These are phyloP conservation scores for Aspergillus indologenus DNA, from an alignment of 495 filamentous ascomycete genomes.

Conservation along the genomic window DNA sequence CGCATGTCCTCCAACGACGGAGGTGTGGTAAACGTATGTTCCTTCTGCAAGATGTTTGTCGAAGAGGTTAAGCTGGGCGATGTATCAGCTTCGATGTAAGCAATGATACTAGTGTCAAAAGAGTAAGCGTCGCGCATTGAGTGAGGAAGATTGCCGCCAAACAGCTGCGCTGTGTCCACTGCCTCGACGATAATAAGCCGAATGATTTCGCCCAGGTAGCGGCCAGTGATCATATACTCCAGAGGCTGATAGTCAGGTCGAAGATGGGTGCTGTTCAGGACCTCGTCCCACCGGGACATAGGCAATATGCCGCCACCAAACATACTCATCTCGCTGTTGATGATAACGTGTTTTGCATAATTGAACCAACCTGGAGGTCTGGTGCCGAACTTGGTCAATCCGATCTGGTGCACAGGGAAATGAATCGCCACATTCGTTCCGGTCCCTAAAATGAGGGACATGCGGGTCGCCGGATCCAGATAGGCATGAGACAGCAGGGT, in stretches of 20 bases:
- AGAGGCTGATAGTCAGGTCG: slow-evolving; percentile 83
- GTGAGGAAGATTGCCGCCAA: slow-evolving; percentile 55
- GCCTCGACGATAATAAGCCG: slow-evolving; percentile 73
- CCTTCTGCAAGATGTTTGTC: slow-evolving; percentile 46
- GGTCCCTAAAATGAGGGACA: slow-evolving; percentile 82
- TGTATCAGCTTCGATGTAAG: slow-evolving; percentile 48
- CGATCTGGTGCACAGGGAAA: slow-evolving; percentile 62
- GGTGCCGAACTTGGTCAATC: slow-evolving; percentile 56
- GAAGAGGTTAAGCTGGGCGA: slow-evolving; percentile 45
- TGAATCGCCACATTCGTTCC: slow-evolving; percentile 81
- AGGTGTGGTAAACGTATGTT: slow-evolving; percentile 44
- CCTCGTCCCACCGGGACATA: slow-evolving; percentile 71
- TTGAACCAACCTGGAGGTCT: slow-evolving; percentile 44
- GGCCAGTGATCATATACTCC: slow-evolving; percentile 85
- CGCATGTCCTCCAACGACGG: slow-evolving; percentile 51
- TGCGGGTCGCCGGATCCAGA: slow-evolving; percentile 55
- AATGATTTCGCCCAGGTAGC: slow-evolving; percentile 82
- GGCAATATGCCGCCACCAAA: slow-evolving; percentile 66
- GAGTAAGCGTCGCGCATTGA: slow-evolving; percentile 62
- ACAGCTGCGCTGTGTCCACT: slow-evolving; percentile 43
- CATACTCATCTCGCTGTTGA: slow-evolving; percentile 91
- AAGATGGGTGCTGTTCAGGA: slow-evolving; percentile 65
- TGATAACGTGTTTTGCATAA: slow-evolving; percentile 60
- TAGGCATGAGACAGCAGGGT: slow-evolving; percentile 78
- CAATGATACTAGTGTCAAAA: slow-evolving; percentile 69